Evolutionary conservation across 148 eudicot genomes (phyloP).

Genomic region (Salicornia ramosissima): DNA sequence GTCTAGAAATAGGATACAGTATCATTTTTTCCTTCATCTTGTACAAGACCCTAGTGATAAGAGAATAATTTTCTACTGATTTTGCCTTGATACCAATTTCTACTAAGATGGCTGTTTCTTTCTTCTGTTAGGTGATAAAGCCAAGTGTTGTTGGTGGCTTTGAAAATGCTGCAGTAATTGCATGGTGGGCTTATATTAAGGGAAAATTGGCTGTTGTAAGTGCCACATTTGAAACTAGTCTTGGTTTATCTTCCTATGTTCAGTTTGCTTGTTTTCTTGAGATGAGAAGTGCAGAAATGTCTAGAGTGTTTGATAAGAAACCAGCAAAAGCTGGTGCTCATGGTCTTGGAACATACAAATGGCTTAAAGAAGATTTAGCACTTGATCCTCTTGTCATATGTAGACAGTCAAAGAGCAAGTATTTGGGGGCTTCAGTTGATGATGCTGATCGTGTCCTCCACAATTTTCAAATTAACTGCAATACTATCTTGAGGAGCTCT

Average conservation of each 20-base stretch:
- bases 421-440: constrained; percentile 56
- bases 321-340: constrained; percentile 42
- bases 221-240: constrained; percentile 82
- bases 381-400: constrained; percentile 42
- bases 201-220: constrained; percentile 83
- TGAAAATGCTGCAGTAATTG: constrained; percentile 79
- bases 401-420: constrained; percentile 33
- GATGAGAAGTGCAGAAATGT: constrained; percentile 48
- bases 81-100: neutral
- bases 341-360: constrained; percentile 94
- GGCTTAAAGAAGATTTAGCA: constrained; percentile 76
- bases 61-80: neutral
- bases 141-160: constrained; percentile 94
- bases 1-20: neutral
- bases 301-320: constrained; percentile 36
- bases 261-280: constrained; percentile 80
- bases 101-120: constrained; percentile 1
- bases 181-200: constrained; percentile 85
- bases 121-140: constrained; percentile 68
- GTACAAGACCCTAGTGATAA: neutral
- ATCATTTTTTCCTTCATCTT: neutral
- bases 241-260: constrained; percentile 71
- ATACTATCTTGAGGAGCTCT: constrained; percentile 35
- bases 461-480: constrained; percentile 41
- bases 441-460: constrained; percentile 50